Evolutionary conservation across 2,329 filamentous ascomycete genomes (phyloP).

Genomic region (Albophoma yamanashiensis): DNA sequence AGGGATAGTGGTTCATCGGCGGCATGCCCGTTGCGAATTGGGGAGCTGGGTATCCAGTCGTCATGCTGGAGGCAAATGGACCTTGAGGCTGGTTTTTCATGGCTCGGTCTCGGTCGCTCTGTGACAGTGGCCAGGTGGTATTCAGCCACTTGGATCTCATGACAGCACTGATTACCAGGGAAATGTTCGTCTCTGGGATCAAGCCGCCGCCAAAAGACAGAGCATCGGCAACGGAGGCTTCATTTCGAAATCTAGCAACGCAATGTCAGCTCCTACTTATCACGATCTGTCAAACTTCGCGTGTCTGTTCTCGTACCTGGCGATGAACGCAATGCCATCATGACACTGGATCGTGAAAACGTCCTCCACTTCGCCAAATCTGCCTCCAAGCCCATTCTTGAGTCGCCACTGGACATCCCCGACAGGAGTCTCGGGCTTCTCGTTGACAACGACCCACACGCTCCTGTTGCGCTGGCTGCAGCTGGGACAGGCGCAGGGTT

Average conservation of each 20-base stretch:
- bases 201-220: slow-evolving; percentile 10
- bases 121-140: not conserved
- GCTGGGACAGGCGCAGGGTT: slow-evolving; percentile 15
- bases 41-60: not conserved
- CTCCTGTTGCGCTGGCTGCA: slow-evolving; percentile 20
- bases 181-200: slow-evolving; percentile 15
- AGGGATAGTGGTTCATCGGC: not conserved
- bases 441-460: slow-evolving; percentile 14
- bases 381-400: slow-evolving; percentile 14
- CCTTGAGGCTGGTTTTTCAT: not conserved
- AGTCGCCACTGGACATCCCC: slow-evolving; percentile 16
- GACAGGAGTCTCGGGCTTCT: not conserved
- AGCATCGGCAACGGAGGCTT: slow-evolving; percentile 15
- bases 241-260: slow-evolving; percentile 12
- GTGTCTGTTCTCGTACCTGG: slow-evolving; percentile 12
- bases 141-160: slow-evolving; percentile 21
- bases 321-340: slow-evolving; percentile 12
- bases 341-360: slow-evolving; percentile 7
- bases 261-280: not conserved
- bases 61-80: not conserved
- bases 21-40: not conserved
- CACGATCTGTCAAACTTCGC: not conserved
- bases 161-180: slow-evolving; percentile 14
- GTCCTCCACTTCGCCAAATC: slow-evolving; percentile 20
- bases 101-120: not conserved